Evolutionary conservation across 176 grass and related monocot genomes (phyloP), one percentile per base, ranked within the genome.

Genomic region (Paspalum notatum): DNA sequence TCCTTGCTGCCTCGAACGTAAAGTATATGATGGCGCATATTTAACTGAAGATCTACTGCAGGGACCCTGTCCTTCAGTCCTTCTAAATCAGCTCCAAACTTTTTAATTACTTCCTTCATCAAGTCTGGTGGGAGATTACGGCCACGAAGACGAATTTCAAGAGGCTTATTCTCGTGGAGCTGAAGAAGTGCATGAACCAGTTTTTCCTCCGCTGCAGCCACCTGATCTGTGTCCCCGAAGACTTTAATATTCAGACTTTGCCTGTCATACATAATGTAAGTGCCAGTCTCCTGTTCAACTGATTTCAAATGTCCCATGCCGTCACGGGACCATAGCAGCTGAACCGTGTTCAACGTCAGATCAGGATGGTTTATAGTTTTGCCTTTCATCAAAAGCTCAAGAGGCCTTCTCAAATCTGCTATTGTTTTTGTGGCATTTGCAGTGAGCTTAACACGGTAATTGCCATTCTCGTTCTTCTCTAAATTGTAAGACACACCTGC

Each of bases 341-440:
- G 92, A 63, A 98, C 37, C 63, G 81, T 70, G 32, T 83, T 82
- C 39, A 66, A 54, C 21, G 88, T 90, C 76, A 95, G 82, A 76
- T 86, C 85, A 68, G 90, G 86, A 49, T 95, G 92, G 49, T 45
- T 93, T 84, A 98, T 68, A 18, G 79, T 93, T 77, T 95, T 98
- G 42, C 95, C 95, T 83, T 94, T 91, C 84, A 93, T 86, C 72
- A 98, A 84, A 80, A 80, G 64, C 79, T 95, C 92, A 66, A 98
- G 81, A 52, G 88, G 86, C 54, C 87, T 84, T 79, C 95, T 82
- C 75, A 98, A 67, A 87, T 98, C 95, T 85, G 92, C 88, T 76
- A 98, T 93, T 39, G 81, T 94, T 93, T 95, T 98, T 43, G 95
- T 93, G 64, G 85, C 92, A 66, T 93, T 93, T 66, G 90, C 92